Conservation (phyloP, 1,139 yeast genomes). For the Yamadazyma atmosphaerica region DNA sequence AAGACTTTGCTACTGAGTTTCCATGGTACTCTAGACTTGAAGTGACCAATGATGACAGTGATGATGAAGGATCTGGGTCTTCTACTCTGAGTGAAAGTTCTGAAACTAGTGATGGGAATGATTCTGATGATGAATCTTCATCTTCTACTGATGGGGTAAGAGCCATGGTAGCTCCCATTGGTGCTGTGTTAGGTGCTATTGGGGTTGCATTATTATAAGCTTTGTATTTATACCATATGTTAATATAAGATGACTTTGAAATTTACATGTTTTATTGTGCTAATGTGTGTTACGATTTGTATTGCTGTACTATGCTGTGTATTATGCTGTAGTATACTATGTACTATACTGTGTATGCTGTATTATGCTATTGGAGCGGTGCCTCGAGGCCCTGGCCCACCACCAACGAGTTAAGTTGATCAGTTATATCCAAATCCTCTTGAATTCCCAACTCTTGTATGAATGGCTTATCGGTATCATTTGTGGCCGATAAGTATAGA, state of each 20-base stretch:
- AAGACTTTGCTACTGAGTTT: constrained; percentile 37
- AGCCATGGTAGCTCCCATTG: constrained; percentile 28
- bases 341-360: too few relatives aligned
- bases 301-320: too few relatives aligned
- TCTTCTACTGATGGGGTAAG: constrained; percentile 16
- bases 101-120: constrained; percentile 7
- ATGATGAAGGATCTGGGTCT: constrained; percentile 7
- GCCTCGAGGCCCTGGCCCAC: not conserved
- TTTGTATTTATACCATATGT: constrained; percentile 1
- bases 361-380: too few relatives aligned
- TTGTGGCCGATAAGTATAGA: constrained; percentile 33
- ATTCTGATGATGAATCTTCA: constrained; percentile 8
- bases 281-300: too few relatives aligned
- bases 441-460: not conserved
- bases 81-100: constrained; percentile 4
- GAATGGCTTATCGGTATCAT: not conserved
- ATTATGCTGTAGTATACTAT: not conserved
- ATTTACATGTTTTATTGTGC: too few relatives aligned
- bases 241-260: not conserved
- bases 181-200: constrained; percentile 36
- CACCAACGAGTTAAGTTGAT: not conserved
- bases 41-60: constrained; percentile 18
- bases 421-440: not conserved
- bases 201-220: constrained; percentile 35
- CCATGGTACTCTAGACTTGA: constrained; percentile 44